Conservation (phyloP, 169 alveolate species). For the Ophryocystis elektroscirrha region DNA sequence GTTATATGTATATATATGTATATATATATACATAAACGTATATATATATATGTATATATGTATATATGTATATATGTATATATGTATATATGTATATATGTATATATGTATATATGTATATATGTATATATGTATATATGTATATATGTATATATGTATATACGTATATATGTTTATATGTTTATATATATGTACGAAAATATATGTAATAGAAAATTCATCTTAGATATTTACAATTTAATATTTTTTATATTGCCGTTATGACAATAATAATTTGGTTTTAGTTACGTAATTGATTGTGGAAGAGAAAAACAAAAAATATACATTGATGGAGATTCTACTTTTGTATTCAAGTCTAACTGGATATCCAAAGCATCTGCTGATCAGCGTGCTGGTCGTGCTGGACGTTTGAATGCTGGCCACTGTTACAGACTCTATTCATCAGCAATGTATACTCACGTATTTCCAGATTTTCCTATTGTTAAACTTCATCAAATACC, state of each 20-base stretch:
- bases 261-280: not conserved
- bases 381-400: constrained; percentile 91
- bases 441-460: constrained; percentile 26
- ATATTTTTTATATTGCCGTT: not conserved
- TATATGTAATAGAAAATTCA: no score
- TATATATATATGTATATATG: not conserved
- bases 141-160: not conserved
- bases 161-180: no score
- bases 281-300: constrained; percentile 66
- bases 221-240: no score
- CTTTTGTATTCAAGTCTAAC: constrained; percentile 1
- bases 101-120: not conserved
- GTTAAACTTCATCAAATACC: constrained; percentile 58
- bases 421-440: constrained; percentile 81
- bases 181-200: no score
- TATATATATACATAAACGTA: not conserved
- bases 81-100: not conserved
- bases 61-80: not conserved
- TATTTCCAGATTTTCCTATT: constrained; percentile 40
- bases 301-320: constrained; percentile 69
- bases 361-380: constrained; percentile 73
- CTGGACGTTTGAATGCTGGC: constrained; percentile 95
- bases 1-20: not conserved
- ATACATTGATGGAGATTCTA: constrained; percentile 8
- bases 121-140: constrained; percentile 1